phyloP scores from a whole-genome alignment of 139 green algal genomes.

The Chlorella sp. region DNA sequence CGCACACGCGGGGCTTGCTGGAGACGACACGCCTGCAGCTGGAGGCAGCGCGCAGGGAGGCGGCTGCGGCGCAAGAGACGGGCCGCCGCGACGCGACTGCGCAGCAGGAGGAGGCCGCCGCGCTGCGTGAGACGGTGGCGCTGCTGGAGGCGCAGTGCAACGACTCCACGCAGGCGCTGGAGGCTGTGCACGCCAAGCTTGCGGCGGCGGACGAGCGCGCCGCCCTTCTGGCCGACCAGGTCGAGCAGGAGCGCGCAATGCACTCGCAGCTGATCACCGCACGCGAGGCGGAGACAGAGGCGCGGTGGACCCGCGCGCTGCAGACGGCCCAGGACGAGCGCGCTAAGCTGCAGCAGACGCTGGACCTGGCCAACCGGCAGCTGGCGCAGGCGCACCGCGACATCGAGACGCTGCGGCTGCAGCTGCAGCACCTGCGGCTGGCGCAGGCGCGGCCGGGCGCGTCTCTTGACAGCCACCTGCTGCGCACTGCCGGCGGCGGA shows the following conservation, averaged over 20 bases:
- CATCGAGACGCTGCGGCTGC: slow-evolving; percentile 18
- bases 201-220: slow-evolving; percentile 9
- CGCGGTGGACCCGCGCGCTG: slow-evolving; percentile 13
- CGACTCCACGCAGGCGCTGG: background rate
- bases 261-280: slow-evolving; percentile 1
- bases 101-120: slow-evolving; percentile 9
- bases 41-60: slow-evolving; percentile 5
- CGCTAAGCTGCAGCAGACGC: slow-evolving; percentile 8
- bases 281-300: slow-evolving; percentile 7
- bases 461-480: background rate
- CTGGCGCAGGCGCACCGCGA: slow-evolving; percentile 19
- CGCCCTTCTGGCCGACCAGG: background rate
- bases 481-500: background rate
- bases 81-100: background rate
- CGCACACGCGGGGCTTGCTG: slow-evolving; percentile 13
- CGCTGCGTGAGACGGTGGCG: slow-evolving; percentile 7
- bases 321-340: slow-evolving; percentile 15
- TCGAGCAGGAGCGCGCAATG: background rate
- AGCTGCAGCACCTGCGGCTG: slow-evolving; percentile 21
- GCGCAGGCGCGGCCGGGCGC: background rate
- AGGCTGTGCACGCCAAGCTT: slow-evolving; percentile 19
- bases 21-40: slow-evolving; percentile 16
- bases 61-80: background rate
- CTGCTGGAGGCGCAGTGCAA: slow-evolving; percentile 16
- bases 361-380: slow-evolving; percentile 23